These are phyloP conservation scores for Penicillium maclennaniae DNA, from an alignment of 495 filamentous ascomycete genomes.

Conservation along the genomic window DNA sequence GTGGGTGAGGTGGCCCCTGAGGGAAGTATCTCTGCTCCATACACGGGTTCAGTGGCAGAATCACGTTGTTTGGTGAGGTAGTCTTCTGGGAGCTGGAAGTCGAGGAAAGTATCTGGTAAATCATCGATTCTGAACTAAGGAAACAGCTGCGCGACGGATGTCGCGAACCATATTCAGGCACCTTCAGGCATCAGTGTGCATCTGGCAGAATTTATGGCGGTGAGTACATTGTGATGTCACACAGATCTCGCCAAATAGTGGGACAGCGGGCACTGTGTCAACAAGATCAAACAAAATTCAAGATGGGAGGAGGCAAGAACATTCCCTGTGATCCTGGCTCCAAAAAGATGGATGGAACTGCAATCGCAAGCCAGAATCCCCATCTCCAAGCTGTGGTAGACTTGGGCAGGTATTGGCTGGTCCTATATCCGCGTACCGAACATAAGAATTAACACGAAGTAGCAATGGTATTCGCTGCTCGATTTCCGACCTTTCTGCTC, in stretches of 20 bases:
- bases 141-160: background rate
- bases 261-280: background rate
- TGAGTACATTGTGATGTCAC: background rate
- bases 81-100: background rate
- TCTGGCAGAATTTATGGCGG: background rate
- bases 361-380: conserved; percentile 6
- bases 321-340: conserved; percentile 1
- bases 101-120: background rate
- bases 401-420: conserved; percentile 26
- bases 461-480: conserved; percentile 97
- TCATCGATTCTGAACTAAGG: background rate
- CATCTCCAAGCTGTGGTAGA: conserved; percentile 28
- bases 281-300: background rate
- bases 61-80: background rate
- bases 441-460: background rate
- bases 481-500: conserved; percentile 72
- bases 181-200: background rate
- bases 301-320: conserved; percentile 17
- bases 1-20: background rate
- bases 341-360: background rate
- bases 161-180: background rate
- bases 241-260: conserved; percentile 5
- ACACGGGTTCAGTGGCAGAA: background rate
- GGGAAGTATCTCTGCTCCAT: background rate
- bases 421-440: background rate